phyloP scores from a whole-genome alignment of 257 asterid species.

The Scutellaria galericulata region DNA sequence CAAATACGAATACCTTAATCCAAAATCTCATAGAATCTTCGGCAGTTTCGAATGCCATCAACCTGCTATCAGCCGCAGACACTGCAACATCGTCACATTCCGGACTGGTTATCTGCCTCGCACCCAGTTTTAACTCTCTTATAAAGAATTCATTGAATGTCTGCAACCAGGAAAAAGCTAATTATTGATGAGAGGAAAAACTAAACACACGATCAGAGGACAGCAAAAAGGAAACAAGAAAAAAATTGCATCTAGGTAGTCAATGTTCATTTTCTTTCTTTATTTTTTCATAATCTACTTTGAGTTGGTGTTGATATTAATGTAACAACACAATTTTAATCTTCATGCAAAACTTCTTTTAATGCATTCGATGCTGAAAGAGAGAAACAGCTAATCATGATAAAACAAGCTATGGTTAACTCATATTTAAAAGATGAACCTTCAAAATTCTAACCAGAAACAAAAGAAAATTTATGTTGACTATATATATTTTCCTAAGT shows the following conservation, averaged over 20 bases:
- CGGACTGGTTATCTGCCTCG: conserved; percentile 65
- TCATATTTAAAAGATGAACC: neutral
- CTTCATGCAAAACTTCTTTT: neutral
- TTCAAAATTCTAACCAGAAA: neutral
- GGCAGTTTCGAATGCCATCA: conserved; percentile 77
- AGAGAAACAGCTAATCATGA: neutral
- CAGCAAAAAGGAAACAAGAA: neutral
- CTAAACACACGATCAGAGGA: neutral
- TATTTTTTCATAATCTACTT: too few species aligned
- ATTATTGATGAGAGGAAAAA: conserved; percentile 8
- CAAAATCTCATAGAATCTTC: conserved; percentile 80
- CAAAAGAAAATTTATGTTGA: neutral
- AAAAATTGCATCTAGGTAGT: neutral
- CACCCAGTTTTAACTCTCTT: conserved; percentile 83
- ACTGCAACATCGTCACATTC: conserved; percentile 82
- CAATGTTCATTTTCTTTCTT: too few species aligned
- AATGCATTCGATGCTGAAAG: neutral
- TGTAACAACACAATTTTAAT: neutral
- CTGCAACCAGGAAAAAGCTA: conserved; percentile 51
- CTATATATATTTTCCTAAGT: too few species aligned
- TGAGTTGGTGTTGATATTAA: neutral
- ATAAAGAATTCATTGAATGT: conserved; percentile 90
- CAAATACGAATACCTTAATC: conserved; percentile 74
- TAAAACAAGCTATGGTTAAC: neutral
- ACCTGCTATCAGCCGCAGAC: conserved; percentile 92